phyloP scores from a whole-genome alignment of 1,284 basidiomycete species.

The Moesziomyces parantarcticus region DNA sequence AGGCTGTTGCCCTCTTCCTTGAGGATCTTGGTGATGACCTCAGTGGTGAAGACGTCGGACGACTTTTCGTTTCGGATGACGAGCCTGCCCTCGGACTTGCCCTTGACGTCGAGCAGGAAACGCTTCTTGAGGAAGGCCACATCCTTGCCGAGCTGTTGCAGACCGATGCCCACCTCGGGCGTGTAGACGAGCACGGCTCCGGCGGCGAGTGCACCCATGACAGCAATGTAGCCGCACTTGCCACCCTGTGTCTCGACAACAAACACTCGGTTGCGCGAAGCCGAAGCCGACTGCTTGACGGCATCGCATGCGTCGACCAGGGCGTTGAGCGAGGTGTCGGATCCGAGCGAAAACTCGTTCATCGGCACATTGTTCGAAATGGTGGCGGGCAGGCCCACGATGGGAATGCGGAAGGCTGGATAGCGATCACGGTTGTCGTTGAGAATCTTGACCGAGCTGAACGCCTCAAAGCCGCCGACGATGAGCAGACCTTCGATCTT shows the following conservation, averaged over 20 bases:
- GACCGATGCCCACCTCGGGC: slow-evolving; percentile 86
- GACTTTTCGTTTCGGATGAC: slow-evolving; percentile 85
- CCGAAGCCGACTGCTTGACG: slow-evolving; percentile 96
- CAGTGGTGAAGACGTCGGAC: slow-evolving; percentile 88
- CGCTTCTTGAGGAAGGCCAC: slow-evolving; percentile 89
- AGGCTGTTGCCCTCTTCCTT: slow-evolving; percentile 88
- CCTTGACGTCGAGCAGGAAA: slow-evolving; percentile 86
- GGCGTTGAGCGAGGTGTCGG: slow-evolving; percentile 94
- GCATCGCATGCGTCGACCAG: slow-evolving; percentile 97
- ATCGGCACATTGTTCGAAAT: slow-evolving; percentile 98
- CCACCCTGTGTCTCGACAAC: slow-evolving; percentile 98
- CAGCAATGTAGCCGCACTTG: slow-evolving; percentile 92
- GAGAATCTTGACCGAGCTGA: slow-evolving; percentile 80
- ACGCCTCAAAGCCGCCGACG: slow-evolving; percentile 96
- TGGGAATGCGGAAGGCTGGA: slow-evolving; percentile 79
- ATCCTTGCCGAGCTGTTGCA: slow-evolving; percentile 83
- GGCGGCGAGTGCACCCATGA: slow-evolving; percentile 92
- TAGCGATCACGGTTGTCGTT: slow-evolving; percentile 84
- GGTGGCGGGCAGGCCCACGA: slow-evolving; percentile 74
- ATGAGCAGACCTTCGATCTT: slow-evolving; percentile 83
- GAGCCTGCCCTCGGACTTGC: slow-evolving; percentile 89
- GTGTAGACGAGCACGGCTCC: slow-evolving; percentile 94
- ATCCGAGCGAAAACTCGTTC: slow-evolving; percentile 94
- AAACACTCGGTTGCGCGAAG: slow-evolving; percentile 93
- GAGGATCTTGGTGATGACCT: slow-evolving; percentile 91